Conservation (phyloP, 2,329 filamentous ascomycete species). For the Leptographium galeiforme region DNA sequence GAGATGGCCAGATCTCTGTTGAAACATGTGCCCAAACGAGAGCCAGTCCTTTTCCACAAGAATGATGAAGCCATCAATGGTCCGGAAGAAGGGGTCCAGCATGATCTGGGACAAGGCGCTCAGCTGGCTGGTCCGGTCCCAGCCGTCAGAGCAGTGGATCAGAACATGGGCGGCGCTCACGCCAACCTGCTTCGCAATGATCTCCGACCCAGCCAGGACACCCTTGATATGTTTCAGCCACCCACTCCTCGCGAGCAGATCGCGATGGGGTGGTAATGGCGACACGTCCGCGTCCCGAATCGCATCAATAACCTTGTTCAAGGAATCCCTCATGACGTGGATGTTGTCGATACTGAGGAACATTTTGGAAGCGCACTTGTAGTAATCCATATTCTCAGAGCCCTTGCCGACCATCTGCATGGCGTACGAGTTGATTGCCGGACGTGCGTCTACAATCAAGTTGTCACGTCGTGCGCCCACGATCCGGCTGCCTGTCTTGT, state of each 20-base stretch:
- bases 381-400: constrained; percentile 96
- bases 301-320: constrained; percentile 76
- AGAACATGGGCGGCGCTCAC: constrained; percentile 89
- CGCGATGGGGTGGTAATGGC: constrained; percentile 65
- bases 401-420: constrained; percentile 90
- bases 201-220: constrained; percentile 68
- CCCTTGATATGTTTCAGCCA: constrained; percentile 85
- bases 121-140: constrained; percentile 93
- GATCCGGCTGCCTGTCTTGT: constrained; percentile 46
- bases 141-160: constrained; percentile 96
- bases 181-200: constrained; percentile 79
- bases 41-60: constrained; percentile 96
- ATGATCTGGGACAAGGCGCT: constrained; percentile 86
- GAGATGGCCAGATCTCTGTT: constrained; percentile 76
- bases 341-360: constrained; percentile 98
- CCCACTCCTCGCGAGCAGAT: constrained; percentile 67
- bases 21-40: constrained; percentile 96
- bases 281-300: constrained; percentile 88
- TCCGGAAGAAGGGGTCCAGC: constrained; percentile 90
- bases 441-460: constrained; percentile 88
- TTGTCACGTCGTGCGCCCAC: constrained; percentile 88
- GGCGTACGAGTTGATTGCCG: constrained; percentile 83
- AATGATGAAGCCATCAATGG: constrained; percentile 86
- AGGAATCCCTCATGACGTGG: constrained; percentile 88
- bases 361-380: constrained; percentile 79